Evolutionary conservation across 495 filamentous ascomycete genomes (phyloP).

Genomic region (Hypoxylon subgilvum): DNA sequence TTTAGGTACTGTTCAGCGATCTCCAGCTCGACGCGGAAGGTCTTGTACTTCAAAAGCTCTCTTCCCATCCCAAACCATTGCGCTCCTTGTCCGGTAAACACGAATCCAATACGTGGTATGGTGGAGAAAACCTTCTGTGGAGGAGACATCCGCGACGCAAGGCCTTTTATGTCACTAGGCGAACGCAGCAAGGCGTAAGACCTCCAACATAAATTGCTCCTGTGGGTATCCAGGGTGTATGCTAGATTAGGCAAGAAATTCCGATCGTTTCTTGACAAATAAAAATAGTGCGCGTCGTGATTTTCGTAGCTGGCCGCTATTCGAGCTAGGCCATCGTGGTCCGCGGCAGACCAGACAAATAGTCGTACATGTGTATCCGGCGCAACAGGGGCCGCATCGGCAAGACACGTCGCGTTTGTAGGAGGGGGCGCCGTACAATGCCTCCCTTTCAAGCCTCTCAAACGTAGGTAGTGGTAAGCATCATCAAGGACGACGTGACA

Average conservation of each 20-base stretch:
- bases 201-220: conserved; percentile 34
- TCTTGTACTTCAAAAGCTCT: conserved; percentile 45
- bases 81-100: conserved; percentile 46
- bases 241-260: conserved; percentile 17
- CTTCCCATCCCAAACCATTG: conserved; percentile 56
- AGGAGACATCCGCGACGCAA: background rate
- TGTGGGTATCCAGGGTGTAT: conserved; percentile 29
- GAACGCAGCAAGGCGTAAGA: background rate
- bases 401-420: no score
- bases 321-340: conserved; percentile 23
- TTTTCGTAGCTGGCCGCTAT: conserved; percentile 2
- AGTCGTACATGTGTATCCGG: no score
- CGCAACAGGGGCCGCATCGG: no score
- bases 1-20: background rate
- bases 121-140: background rate
- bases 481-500: conserved; percentile 60
- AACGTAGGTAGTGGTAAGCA: conserved; percentile 20
- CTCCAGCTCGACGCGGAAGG: background rate
- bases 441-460: conserved; percentile 4
- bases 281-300: background rate
- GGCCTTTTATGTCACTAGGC: background rate
- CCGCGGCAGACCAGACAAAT: conserved; percentile 35
- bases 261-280: background rate
- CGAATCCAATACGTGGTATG: conserved; percentile 19
- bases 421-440: conserved; percentile 16